A percentile compares a stretch with the other conserved stretches of the same genome.
These are phyloP conservation scores for Fusarium coicis DNA, from an alignment of 2,329 filamentous ascomycete genomes.

Conservation along the genomic window DNA sequence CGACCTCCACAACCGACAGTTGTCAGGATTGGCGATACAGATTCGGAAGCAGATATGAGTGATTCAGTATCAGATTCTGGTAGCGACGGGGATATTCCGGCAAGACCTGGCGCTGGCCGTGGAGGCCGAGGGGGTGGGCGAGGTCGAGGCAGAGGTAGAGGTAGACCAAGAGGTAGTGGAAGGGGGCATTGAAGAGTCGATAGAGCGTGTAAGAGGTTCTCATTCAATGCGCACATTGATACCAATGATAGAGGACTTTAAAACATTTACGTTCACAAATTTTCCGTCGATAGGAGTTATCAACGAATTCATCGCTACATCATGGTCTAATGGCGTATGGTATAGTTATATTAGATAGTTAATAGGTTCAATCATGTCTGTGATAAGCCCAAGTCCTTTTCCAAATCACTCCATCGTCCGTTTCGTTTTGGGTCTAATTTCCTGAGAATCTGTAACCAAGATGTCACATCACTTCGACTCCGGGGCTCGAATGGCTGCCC, in stretches of 20 bases:
- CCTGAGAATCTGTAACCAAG: conserved; percentile 73
- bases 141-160: conserved; percentile 32
- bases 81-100: conserved; percentile 41
- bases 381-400: conserved; percentile 52
- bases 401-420: conserved; percentile 80
- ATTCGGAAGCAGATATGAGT: conserved; percentile 32
- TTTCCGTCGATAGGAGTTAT: not conserved
- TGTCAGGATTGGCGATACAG: conserved; percentile 42
- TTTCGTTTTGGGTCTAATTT: conserved; percentile 78
- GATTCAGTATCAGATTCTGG: conserved; percentile 32
- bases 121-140: conserved; percentile 40
- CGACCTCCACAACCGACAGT: conserved; percentile 30
- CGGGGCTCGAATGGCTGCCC: conserved; percentile 52
- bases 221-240: conserved; percentile 10
- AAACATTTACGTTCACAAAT: conserved; percentile 1
- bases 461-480: conserved; percentile 58
- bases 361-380: not conserved
- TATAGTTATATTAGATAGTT: not conserved
- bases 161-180: conserved; percentile 21
- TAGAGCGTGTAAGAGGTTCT: not conserved
- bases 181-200: conserved; percentile 13
- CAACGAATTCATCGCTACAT: not conserved
- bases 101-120: conserved; percentile 34
- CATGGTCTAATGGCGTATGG: not conserved
- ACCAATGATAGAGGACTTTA: conserved; percentile 1